phyloP scores from a whole-genome alignment of 768 basidiomycete species.

The Termitomyces sp. region DNA sequence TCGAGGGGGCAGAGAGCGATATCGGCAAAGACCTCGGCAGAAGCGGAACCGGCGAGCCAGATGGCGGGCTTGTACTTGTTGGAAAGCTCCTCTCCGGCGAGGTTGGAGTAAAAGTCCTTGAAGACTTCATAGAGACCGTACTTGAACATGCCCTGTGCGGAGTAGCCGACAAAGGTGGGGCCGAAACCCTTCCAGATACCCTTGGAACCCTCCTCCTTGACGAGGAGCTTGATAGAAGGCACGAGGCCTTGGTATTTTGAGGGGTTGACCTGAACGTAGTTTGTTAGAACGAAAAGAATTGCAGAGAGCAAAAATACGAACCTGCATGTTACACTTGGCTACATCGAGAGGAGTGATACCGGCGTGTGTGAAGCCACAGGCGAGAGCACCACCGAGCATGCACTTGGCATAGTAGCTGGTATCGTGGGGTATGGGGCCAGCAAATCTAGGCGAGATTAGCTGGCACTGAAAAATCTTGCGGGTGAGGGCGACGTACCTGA shows the following conservation, averaged over 20 bases:
- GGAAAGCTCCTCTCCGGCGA: slow-evolving; percentile 80
- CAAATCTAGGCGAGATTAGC: slow-evolving; percentile 39
- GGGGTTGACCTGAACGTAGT: slow-evolving; percentile 61
- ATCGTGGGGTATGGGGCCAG: slow-evolving; percentile 78
- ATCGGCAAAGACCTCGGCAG: slow-evolving; percentile 94
- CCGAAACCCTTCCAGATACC: slow-evolving; percentile 96
- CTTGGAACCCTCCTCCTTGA: slow-evolving; percentile 77
- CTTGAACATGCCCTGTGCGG: slow-evolving; percentile 97
- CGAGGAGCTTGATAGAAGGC: slow-evolving; percentile 58
- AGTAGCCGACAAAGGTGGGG: slow-evolving; percentile 92
- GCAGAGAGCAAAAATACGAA: slow-evolving; percentile 26
- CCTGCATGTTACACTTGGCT: slow-evolving; percentile 93
- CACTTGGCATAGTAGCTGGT: slow-evolving; percentile 77
- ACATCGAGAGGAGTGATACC: slow-evolving; percentile 87
- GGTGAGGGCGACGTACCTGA: slow-evolving; percentile 45
- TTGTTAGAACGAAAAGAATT: not conserved
- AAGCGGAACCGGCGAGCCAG: slow-evolving; percentile 93
- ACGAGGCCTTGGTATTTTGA: slow-evolving; percentile 69
- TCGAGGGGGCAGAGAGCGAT: slow-evolving; percentile 94
- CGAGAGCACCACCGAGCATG: slow-evolving; percentile 84
- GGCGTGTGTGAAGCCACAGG: slow-evolving; percentile 87
- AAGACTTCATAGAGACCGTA: slow-evolving; percentile 97
- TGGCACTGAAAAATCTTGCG: slow-evolving; percentile 3
- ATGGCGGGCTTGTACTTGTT: slow-evolving; percentile 84
- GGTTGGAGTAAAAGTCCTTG: slow-evolving; percentile 91